Conservation (phyloP, 768 basidiomycete species). For the Pleurotus sapidus region DNA sequence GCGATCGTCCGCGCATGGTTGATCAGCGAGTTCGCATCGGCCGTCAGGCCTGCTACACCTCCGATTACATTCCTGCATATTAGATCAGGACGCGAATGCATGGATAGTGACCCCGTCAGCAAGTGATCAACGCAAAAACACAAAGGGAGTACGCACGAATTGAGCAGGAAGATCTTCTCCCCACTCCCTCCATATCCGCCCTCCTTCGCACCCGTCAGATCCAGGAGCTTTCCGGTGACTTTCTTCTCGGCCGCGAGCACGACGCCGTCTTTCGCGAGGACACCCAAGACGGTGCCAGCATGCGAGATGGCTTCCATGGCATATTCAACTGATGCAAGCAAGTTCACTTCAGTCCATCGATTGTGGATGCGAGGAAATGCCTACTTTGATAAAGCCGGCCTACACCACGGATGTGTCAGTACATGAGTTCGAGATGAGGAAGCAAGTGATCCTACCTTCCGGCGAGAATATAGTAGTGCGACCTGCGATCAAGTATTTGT, state of each 20-base stretch:
- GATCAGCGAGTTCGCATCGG: constrained; percentile 96
- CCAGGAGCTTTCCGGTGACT: constrained; percentile 95
- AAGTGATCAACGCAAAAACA: not conserved
- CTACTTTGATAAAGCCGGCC: constrained; percentile 96
- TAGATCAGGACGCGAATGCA: no score
- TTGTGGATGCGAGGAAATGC: constrained; percentile 21
- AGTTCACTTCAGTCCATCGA: not conserved
- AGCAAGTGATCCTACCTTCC: constrained; percentile 59
- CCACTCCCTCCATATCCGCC: constrained; percentile 93
- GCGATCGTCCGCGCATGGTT: constrained; percentile 92
- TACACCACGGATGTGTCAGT: constrained; percentile 28
- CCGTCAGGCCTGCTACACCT: constrained; percentile 93
- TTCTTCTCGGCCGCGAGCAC: constrained; percentile 96
- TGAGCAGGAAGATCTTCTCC: constrained; percentile 97
- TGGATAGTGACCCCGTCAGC: not conserved
- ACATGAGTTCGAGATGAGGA: not conserved
- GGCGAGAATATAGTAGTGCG: constrained; percentile 99
- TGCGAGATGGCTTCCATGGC: constrained; percentile 99
- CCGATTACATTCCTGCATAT: constrained; percentile 82
- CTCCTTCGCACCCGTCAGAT: constrained; percentile 81
- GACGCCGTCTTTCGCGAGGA: constrained; percentile 87
- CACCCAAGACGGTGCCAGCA: constrained; percentile 90
- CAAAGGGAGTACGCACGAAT: constrained; percentile 57
- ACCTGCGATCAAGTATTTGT: constrained; percentile 42
- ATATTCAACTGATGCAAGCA: constrained; percentile 78